A percentile compares a stretch with the other conserved stretches of the same genome.
Conservation (phyloP, 345 rosid genomes). For the Mangifera indica region DNA sequence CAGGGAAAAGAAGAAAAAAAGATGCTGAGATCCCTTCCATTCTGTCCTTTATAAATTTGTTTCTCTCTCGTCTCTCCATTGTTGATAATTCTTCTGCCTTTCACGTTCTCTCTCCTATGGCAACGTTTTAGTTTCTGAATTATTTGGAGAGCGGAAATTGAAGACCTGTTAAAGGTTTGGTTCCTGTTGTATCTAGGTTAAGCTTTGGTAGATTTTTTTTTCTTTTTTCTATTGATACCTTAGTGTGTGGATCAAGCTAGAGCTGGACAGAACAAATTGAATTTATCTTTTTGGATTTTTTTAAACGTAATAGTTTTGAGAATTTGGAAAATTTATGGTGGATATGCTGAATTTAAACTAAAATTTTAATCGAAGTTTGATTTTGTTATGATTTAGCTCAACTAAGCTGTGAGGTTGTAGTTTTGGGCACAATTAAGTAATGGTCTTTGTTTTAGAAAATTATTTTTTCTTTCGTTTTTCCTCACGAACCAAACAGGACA, state of each 20-base stretch:
- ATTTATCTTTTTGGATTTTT: neutral
- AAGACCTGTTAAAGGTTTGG: slow-evolving; percentile 29
- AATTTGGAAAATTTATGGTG: slow-evolving; percentile 13
- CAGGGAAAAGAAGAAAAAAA: slow-evolving; percentile 23
- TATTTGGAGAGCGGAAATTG: slow-evolving; percentile 29
- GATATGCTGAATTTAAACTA: slow-evolving; percentile 17
- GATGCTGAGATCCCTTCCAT: slow-evolving; percentile 51
- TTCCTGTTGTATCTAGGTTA: slow-evolving; percentile 30
- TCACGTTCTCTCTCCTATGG: slow-evolving; percentile 11
- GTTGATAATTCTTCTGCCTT: slow-evolving; percentile 19
- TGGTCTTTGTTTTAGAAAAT: neutral
- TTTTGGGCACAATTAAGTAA: neutral
- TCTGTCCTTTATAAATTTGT: slow-evolving; percentile 27
- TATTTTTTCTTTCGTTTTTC: slow-evolving; percentile 16
- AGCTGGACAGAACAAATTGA: neutral
- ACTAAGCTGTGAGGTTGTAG: slow-evolving; percentile 13
- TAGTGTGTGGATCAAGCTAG: neutral
- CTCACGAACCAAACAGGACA: slow-evolving; percentile 26
- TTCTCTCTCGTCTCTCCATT: slow-evolving; percentile 13
- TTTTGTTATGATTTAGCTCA: slow-evolving; percentile 29
- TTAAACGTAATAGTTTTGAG: slow-evolving; percentile 25
- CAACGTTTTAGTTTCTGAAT: slow-evolving; percentile 13
- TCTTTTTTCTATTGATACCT: neutral
- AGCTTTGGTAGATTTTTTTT: neutral
- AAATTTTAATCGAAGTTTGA: slow-evolving; percentile 19